These are phyloP conservation scores for Myrica gale DNA, from an alignment of 306 rosid genomes.

Conservation along the genomic window DNA sequence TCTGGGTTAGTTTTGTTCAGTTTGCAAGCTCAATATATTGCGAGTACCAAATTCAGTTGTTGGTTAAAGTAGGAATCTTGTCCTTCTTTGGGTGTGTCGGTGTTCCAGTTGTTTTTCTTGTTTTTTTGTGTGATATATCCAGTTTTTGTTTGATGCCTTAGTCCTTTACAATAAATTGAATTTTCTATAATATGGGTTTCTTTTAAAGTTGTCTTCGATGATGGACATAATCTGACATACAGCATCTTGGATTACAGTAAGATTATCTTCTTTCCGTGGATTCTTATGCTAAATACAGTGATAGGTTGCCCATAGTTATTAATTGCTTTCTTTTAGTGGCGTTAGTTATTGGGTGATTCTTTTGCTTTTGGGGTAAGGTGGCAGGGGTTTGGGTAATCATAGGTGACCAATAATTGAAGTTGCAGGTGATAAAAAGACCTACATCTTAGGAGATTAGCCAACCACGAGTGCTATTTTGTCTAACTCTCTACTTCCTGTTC, in stretches of 20 bases:
- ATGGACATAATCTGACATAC: conserved; percentile 1
- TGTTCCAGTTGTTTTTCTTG: not conserved
- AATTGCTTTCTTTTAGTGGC: not conserved
- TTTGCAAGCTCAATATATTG: not conserved
- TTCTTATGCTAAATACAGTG: not conserved
- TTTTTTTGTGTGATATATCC: too few species aligned
- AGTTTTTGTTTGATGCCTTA: not conserved
- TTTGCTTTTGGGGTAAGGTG: not conserved
- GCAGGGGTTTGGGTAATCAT: not conserved
- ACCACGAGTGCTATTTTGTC: not conserved
- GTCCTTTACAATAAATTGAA: not conserved
- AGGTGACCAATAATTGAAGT: conserved; percentile 7
- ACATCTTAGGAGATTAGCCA: not conserved
- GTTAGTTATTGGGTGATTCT: conserved; percentile 1
- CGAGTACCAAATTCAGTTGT: not conserved
- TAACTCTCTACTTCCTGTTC: not conserved
- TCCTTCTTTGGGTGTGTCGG: not conserved
- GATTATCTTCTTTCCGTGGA: conserved; percentile 6
- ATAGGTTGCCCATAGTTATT: not conserved
- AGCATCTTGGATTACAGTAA: conserved; percentile 18
- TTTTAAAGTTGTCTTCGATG: not conserved
- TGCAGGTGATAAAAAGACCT: not conserved
- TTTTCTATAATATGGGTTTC: not conserved
- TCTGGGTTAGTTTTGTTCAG: not conserved
- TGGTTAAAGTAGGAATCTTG: not conserved